These are phyloP conservation scores for Entomortierella parvispora DNA, from an alignment of 192 early-diverging fungal genomes.

Conservation along the genomic window DNA sequence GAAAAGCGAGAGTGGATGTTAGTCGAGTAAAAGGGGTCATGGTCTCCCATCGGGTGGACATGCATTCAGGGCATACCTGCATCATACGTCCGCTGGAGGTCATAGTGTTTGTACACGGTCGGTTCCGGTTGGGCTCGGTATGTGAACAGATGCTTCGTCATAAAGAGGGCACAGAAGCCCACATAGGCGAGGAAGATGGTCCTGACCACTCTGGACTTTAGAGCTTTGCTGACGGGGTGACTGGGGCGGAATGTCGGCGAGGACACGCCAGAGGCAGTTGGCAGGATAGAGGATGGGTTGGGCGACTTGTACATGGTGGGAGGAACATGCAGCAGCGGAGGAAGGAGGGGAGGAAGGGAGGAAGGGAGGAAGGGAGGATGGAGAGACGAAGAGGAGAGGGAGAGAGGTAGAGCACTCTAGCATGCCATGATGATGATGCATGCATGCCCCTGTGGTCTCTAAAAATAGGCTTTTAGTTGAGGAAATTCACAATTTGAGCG, in stretches of 20 bases:
- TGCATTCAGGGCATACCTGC: conserved; percentile 10
- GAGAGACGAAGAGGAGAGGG: background rate
- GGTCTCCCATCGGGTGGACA: background rate
- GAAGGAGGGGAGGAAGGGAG: conserved; percentile 6
- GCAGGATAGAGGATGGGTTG: conserved; percentile 7
- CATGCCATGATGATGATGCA: background rate
- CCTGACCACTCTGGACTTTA: conserved; percentile 24
- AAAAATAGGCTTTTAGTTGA: no score
- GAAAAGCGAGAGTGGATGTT: background rate
- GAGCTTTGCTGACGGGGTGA: conserved; percentile 6
- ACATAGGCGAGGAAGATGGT: conserved; percentile 39
- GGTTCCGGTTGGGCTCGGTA: conserved; percentile 27
- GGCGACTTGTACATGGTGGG: background rate
- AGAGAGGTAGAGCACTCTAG: background rate
- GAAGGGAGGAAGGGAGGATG: background rate
- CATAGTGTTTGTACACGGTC: conserved; percentile 33
- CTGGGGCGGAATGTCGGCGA: conserved; percentile 23
- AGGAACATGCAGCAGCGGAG: background rate
- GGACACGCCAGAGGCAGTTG: conserved; percentile 18
- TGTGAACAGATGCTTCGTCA: conserved; percentile 22
- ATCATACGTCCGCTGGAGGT: conserved; percentile 37
- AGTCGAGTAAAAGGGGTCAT: background rate
- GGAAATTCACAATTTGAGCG: no score
- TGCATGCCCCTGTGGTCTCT: no score
- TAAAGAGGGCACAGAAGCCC: conserved; percentile 15